phyloP scores from a whole-genome alignment of 768 basidiomycete genomes.

The Naganishia randhawae region DNA sequence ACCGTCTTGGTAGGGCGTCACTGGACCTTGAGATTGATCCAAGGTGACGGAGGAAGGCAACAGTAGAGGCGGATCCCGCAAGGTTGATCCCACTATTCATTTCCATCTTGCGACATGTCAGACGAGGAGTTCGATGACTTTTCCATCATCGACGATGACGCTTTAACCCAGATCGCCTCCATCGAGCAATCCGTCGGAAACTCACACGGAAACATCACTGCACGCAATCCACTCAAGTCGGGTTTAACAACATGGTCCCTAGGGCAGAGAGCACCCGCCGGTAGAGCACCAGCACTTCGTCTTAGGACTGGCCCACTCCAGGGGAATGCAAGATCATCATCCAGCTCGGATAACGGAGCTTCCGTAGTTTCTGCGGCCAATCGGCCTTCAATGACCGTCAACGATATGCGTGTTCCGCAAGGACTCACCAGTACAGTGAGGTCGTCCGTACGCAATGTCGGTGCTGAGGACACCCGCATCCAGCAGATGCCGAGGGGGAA shows the following conservation, averaged over 20 bases:
- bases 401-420: not conserved
- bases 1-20: not conserved
- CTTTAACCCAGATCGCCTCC: constrained; percentile 7
- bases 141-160: constrained; percentile 12
- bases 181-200: constrained; percentile 2
- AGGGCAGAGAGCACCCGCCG: not conserved
- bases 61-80: not conserved
- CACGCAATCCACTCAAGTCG: not conserved
- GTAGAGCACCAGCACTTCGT: not conserved
- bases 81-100: not conserved
- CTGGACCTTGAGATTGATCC: not conserved
- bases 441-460: not conserved
- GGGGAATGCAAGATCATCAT: not conserved
- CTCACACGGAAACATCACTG: not conserved
- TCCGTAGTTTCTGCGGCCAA: not conserved
- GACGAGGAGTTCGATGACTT: constrained; percentile 17
- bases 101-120: not conserved
- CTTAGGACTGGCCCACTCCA: not conserved
- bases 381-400: not conserved
- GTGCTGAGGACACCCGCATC: not conserved
- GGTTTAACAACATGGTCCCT: not conserved
- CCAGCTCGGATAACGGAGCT: not conserved
- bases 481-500: not conserved
- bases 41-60: not conserved
- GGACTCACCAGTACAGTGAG: not conserved